Percentiles rank a stretch among this genome's conserved stretches.
phyloP scores from a whole-genome alignment of 2,329 filamentous ascomycete genomes.

The Pseudofabraea citricarpa region DNA sequence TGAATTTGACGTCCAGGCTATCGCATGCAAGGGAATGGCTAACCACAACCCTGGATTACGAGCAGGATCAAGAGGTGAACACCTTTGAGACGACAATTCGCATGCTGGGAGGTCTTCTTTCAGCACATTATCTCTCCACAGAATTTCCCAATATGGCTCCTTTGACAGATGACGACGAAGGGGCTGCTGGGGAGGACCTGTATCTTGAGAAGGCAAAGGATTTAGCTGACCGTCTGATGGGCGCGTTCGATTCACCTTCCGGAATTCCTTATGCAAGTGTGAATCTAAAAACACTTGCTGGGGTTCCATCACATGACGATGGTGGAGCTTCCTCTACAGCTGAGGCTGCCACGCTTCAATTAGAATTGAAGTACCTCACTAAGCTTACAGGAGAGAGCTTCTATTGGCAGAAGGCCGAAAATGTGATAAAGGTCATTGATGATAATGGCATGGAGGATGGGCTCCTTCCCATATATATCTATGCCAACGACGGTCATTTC shows the following conservation, averaged over 20 bases:
- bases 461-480: conserved; percentile 86
- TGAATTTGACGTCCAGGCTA: conserved; percentile 89
- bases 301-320: conserved; percentile 78
- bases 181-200: conserved; percentile 75
- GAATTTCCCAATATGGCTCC: conserved; percentile 76
- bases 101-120: conserved; percentile 89
- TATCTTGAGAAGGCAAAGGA: conserved; percentile 96
- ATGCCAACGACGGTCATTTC: conserved; percentile 74
- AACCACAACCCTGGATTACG: conserved; percentile 71
- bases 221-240: conserved; percentile 78
- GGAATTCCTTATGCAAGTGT: conserved; percentile 89
- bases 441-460: conserved; percentile 75
- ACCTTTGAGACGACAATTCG: conserved; percentile 98
- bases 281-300: conserved; percentile 72
- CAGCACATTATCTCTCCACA: conserved; percentile 91
- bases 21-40: conserved; percentile 88
- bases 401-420: conserved; percentile 90
- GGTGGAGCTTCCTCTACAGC: conserved; percentile 88
- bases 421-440: conserved; percentile 87
- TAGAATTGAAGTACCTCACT: conserved; percentile 95
- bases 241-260: conserved; percentile 81
- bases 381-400: conserved; percentile 88
- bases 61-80: conserved; percentile 92
- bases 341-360: conserved; percentile 85
- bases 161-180: conserved; percentile 64